Base-by-base conservation (phyloP, 768 basidiomycete species). In the Suillus paluster region DNA sequence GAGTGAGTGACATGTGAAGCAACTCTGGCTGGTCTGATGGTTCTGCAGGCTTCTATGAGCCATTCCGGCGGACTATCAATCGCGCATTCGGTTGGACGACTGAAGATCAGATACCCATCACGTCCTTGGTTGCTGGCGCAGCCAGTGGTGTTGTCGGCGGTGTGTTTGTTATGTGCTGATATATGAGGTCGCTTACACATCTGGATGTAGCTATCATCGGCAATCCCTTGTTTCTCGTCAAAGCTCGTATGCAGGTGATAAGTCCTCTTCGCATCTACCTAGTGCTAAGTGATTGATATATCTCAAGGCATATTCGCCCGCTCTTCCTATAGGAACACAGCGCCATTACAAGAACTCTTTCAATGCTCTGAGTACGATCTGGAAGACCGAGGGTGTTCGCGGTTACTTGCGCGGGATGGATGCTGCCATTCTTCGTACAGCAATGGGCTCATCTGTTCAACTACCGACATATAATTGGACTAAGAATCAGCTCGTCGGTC, bases 361-460 rank as follows among this genome's bases (percentile, higher is more conserved):
- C 59, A 81, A 97, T 69, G 97, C 95, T 1, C 77, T 99, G 19
- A 73, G 81, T 0, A 91, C 87, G 0, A 95, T 99, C 66, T 90
- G 88, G 71, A 80, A 81, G 58, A 82, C 88, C 3, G 97, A 99
- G 73, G 84, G 91, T 34, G 73, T 86, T 52, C 83, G 88, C 25
- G 97, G 97, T 15, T 82, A 98, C 44, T 78, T 93, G 54, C 88
- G 96, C 60, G 97, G 97, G 34, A 90, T 98, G 39, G 95, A 96
- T 68, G 94, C 96, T 36, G 95, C 97, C 6, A 88, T 97, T 58
- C 78, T 99, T 58, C 84, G 97, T 59, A 99, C 97, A 14, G 89
- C 94, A 0, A 97, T 95, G 92, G 97, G 95, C 5, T 94, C 92
- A 44, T 94, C 93, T 45, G 94, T 96, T 9, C 97, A 99, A 86